Conservation (phyloP, 495 filamentous ascomycete genomes). For the Geoglossum glabrum region DNA sequence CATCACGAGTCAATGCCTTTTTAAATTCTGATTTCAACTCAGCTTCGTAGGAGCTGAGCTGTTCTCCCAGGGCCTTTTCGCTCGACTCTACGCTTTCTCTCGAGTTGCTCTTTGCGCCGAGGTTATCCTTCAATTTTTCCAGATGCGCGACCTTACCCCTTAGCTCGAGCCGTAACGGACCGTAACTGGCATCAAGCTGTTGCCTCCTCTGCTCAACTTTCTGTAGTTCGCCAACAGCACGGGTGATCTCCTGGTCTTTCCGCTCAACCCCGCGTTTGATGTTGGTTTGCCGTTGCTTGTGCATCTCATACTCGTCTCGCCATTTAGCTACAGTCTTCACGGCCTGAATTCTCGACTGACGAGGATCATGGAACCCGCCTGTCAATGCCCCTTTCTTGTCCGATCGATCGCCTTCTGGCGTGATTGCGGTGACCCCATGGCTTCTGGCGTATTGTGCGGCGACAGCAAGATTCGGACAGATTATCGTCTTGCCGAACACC, state of each 20-base stretch:
- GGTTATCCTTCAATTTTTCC: slow-evolving; percentile 50
- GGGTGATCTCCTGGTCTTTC: slow-evolving; percentile 73
- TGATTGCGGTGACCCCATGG: slow-evolving; percentile 81
- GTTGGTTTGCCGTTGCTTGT: slow-evolving; percentile 33
- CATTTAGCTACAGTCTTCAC: slow-evolving; percentile 56
- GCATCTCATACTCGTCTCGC: slow-evolving; percentile 51
- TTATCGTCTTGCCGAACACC: slow-evolving; percentile 86
- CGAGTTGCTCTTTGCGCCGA: slow-evolving; percentile 49
- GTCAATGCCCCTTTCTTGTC: slow-evolving; percentile 90
- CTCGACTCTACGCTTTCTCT: slow-evolving; percentile 56
- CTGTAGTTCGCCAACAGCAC: slow-evolving; percentile 56
- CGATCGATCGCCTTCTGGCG: slow-evolving; percentile 76
- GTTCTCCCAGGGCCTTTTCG: slow-evolving; percentile 53
- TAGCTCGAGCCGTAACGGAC: slow-evolving; percentile 54
- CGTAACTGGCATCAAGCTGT: slow-evolving; percentile 66
- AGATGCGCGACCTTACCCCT: slow-evolving; percentile 47
- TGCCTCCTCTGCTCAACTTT: slow-evolving; percentile 61
- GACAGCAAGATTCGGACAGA: slow-evolving; percentile 74
- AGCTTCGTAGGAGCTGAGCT: slow-evolving; percentile 48
- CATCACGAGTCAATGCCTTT: slow-evolving; percentile 62
- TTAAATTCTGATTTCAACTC: slow-evolving; percentile 79
- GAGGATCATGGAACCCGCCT: slow-evolving; percentile 75
- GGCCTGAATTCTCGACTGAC: slow-evolving; percentile 63
- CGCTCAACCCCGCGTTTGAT: slow-evolving; percentile 47
- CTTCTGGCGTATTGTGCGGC: slow-evolving; percentile 77